phyloP scores from a whole-genome alignment of 768 basidiomycete genomes.

The Amanita polypyramis region DNA sequence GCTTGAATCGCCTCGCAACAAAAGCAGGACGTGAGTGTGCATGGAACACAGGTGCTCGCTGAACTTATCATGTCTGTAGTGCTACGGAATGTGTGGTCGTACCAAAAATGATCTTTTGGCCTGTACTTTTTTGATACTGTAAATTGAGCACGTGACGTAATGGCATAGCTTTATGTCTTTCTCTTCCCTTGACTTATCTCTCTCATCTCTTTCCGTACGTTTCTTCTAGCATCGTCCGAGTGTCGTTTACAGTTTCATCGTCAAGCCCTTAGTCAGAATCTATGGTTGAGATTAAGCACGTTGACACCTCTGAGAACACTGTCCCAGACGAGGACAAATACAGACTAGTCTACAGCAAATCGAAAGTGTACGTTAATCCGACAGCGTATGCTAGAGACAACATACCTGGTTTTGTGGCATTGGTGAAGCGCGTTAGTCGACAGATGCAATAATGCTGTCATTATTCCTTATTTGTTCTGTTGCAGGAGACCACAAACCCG shows the following conservation, averaged over 20 bases:
- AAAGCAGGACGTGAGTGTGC: constrained; percentile 79
- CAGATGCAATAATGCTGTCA: constrained; percentile 1
- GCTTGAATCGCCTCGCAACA: constrained; percentile 91
- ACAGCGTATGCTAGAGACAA: constrained; percentile 89
- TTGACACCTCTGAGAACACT: constrained; percentile 15
- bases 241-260: constrained; percentile 1
- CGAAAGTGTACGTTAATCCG: constrained; percentile 93
- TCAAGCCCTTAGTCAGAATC: constrained; percentile 32
- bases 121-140: background rate
- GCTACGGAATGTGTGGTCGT: constrained; percentile 93
- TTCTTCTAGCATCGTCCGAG: background rate
- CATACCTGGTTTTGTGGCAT: constrained; percentile 84
- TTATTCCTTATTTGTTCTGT: constrained; percentile 5
- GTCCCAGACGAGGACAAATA: constrained; percentile 47
- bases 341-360: constrained; percentile 80
- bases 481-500: constrained; percentile 64
- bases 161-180: constrained; percentile 12
- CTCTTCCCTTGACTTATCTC: constrained; percentile 23
- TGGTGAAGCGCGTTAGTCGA: constrained; percentile 74
- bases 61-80: constrained; percentile 36
- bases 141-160: constrained; percentile 5
- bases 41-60: background rate
- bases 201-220: constrained; percentile 41
- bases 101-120: constrained; percentile 58
- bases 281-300: constrained; percentile 69